Evolutionary conservation across 164 flowering plant species (phyloP), one percentile per base, ranked within the genome.

Genomic region (Berberis vulgaris): DNA sequence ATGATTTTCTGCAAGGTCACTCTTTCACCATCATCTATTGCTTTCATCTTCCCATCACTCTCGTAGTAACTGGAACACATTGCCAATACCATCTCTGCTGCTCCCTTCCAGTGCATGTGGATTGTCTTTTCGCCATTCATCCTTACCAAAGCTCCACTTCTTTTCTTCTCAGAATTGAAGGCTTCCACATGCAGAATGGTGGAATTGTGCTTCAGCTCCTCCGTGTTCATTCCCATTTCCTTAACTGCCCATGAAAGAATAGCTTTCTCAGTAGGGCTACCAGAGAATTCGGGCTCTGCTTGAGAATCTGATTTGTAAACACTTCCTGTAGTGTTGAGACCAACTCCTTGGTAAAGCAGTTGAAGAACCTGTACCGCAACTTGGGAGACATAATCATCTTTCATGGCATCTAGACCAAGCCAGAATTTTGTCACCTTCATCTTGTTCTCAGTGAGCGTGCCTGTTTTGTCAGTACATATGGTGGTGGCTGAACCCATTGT

Each of bases 41-140:
- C 2, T 62, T 68, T 81, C 5, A 49, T 41, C 2, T 2, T 54
- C 56, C 90, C 90, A 50, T 38, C 46, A 2, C 56, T 68, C 5
- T 73, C 74, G 60, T 77, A 82, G 53, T 79, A 86, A 45, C 60
- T 60, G 1, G 87, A 81, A 26, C 43, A 38, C 88, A 75, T 82
- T 38, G 82, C 76, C 11, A 86, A 65, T 4, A 89, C 68, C 76
- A 89, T 81, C 77, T 88, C 92, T 1, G 96, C 90, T 43, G 91
- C 91, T 60, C 96, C 96, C 70, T 88, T 86, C 91, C 90, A 86
- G 57, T 86, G 92, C 57, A 81, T 79, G 66, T 85, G 80, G 2
- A 69, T 58, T 4, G 71, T 68, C 7, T 66, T 57, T 41, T 79
- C 78, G 26, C 47, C 64, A 3, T 63, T 71, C 63, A 67, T 78